These are phyloP conservation scores for Dichomitus squalens DNA, from an alignment of 1,284 basidiomycete genomes.

Conservation along the genomic window DNA sequence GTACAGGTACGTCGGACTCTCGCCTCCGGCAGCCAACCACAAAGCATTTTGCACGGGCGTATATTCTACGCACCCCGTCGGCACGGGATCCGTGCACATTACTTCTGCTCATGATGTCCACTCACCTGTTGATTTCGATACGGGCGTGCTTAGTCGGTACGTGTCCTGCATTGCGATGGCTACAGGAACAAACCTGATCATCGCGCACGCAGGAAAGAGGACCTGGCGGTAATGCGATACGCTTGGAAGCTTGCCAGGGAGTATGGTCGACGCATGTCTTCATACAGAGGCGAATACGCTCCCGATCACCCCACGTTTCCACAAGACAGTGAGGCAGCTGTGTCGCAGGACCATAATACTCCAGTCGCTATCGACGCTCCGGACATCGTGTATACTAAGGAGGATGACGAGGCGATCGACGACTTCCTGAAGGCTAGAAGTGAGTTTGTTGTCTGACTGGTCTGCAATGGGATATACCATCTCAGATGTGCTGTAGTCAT, in stretches of 20 bases:
- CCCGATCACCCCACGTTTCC: conserved; percentile 52
- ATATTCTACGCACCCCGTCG: conserved; percentile 38
- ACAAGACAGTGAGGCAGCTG: conserved; percentile 44
- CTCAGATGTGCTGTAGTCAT: neutral
- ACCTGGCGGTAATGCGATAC: conserved; percentile 55
- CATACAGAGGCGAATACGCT: conserved; percentile 55
- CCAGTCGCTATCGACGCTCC: conserved; percentile 47
- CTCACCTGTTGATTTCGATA: conserved; percentile 39
- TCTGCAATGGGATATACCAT: neutral
- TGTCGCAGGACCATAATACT: conserved; percentile 13
- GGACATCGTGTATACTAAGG: conserved; percentile 52
- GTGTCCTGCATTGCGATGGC: neutral
- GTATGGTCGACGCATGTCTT: conserved; percentile 55
- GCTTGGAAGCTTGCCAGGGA: conserved; percentile 61
- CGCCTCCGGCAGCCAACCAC: neutral
- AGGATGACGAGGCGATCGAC: conserved; percentile 57
- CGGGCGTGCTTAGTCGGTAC: conserved; percentile 14
- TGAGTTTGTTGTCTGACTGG: conserved; percentile 21
- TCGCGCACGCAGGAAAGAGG: conserved; percentile 35
- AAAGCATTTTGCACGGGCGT: neutral
- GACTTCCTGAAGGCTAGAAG: conserved; percentile 36
- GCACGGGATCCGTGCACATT: conserved; percentile 47
- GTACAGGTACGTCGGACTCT: conserved; percentile 3
- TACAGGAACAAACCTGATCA: neutral
- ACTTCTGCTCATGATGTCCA: conserved; percentile 39